These are phyloP conservation scores for Botrytis porri DNA, from an alignment of 2,329 filamentous ascomycete species.

Conservation along the genomic window DNA sequence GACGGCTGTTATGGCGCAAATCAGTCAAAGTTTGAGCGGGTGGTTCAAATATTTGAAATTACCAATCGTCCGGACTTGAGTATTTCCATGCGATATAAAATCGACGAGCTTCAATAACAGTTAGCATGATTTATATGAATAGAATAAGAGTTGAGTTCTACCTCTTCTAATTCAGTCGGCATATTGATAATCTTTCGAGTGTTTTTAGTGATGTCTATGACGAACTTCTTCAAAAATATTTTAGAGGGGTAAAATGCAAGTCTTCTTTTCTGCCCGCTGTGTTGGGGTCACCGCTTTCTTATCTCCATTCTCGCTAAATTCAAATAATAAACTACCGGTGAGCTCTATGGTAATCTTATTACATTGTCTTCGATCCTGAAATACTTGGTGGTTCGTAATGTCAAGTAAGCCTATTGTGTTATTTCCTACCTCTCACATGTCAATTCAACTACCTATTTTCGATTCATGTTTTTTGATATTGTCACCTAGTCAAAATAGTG, in stretches of 20 bases:
- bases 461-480: not conserved
- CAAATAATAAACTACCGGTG: not conserved
- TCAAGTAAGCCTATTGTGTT: not conserved
- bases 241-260: constrained; percentile 17
- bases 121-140: not conserved
- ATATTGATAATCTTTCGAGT: constrained; percentile 44
- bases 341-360: not conserved
- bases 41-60: constrained; percentile 31
- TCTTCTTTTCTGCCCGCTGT: constrained; percentile 8
- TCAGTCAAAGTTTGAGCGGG: constrained; percentile 24
- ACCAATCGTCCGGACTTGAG: constrained; percentile 82
- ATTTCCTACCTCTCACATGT: not conserved
- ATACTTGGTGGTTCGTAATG: not conserved
- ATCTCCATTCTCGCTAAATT: not conserved
- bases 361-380: not conserved
- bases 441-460: not conserved
- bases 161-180: constrained; percentile 76
- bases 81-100: constrained; percentile 89
- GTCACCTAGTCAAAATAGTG: not conserved
- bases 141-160: constrained; percentile 39
- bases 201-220: not conserved
- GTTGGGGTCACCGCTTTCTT: constrained; percentile 3
- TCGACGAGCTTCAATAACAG: constrained; percentile 67
- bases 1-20: constrained; percentile 52
- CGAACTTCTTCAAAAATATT: constrained; percentile 15